Evolutionary conservation across 192 early-diverging fungal species (phyloP).

Genomic region (Linnemannia elongata): DNA sequence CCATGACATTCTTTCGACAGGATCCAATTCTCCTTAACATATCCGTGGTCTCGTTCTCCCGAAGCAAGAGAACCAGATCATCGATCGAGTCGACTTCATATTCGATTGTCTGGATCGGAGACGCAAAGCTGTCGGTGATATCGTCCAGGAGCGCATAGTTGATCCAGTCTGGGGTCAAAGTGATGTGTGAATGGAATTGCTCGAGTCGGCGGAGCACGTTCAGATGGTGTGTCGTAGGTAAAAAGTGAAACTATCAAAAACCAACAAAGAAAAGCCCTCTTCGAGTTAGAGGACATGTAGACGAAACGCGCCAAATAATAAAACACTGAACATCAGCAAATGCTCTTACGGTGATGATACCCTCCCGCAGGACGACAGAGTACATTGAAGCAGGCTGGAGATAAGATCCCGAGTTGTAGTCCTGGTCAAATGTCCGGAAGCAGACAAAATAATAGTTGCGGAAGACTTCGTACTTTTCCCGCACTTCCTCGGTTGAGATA

Average conservation of each 20-base stretch:
- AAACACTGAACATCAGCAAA: not conserved
- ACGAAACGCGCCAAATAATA: not conserved
- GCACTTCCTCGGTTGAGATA: conserved; percentile 86
- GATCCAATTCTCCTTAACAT: conserved; percentile 84
- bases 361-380: conserved; percentile 75
- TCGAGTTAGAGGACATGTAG: not conserved
- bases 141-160: conserved; percentile 97
- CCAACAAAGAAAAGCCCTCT: not conserved
- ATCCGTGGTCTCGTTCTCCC: conserved; percentile 88
- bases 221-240: conserved; percentile 80
- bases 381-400: conserved; percentile 78
- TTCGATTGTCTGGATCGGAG: conserved; percentile 88
- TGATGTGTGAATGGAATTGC: conserved; percentile 87
- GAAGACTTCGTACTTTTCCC: conserved; percentile 96
- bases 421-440: conserved; percentile 82
- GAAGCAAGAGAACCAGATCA: conserved; percentile 93
- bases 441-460: conserved; percentile 93
- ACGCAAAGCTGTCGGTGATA: conserved; percentile 93
- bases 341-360: conserved; percentile 72
- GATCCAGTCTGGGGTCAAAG: conserved; percentile 95
- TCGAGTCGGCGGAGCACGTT: conserved; percentile 90
- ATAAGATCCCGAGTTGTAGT: conserved; percentile 72
- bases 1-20: conserved; percentile 79
- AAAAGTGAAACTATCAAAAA: conserved; percentile 80
- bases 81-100: conserved; percentile 96